Evolutionary conservation across 768 basidiomycete genomes (phyloP), one percentile per base, ranked within the genome.

Genomic region (Sistotremastrum niveocremeum): DNA sequence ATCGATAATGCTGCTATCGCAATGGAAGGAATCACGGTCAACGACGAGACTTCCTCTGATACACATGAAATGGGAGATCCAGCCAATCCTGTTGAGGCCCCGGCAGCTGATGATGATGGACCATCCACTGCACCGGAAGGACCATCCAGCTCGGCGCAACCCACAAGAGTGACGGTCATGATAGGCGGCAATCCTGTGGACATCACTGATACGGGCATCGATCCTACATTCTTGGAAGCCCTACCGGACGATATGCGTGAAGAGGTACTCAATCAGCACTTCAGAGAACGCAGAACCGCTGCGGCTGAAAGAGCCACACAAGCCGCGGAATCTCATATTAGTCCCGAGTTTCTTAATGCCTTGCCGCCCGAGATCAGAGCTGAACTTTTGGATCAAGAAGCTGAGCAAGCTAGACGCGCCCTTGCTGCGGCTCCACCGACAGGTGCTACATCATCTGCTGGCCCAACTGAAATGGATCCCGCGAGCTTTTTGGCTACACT

Each of bases 231-330:
- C 74, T 68, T 99, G 47, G 91, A 97, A 64, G 95, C 95, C 29
- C 66, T 99, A 6, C 95, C 95, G 0, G 95, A 99, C 58, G 94
- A 98, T 53, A 98, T 99, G 84, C 79, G 95, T 43, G 94, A 95
- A 59, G 95, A 99, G 58, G 90, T 99, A 34, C 72, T 99, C 45
- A 91, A 93, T 56, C 95, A 99, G 57, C 94, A 99, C 57, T 80
- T 97, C 54, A 81, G 91, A 6, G 95, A 98, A 54, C 87, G 82
- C 49, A 80, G 83, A 37, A 79, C 85, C 7, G 79, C 88, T 4
- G 71, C 79, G 57, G 67, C 80, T 46, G 83, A 83, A 59, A 72
- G 76, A 40, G 20, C 20, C 20, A 20, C 20, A 20, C 54, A 34
- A 42, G 84, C 77, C 34, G 69, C 76, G 11, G 89, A 89, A 54